A percentile compares a stretch with the other conserved stretches of the same genome.
phyloP scores from a whole-genome alignment of 345 rosid species.

The Mallotus nudiflorus region DNA sequence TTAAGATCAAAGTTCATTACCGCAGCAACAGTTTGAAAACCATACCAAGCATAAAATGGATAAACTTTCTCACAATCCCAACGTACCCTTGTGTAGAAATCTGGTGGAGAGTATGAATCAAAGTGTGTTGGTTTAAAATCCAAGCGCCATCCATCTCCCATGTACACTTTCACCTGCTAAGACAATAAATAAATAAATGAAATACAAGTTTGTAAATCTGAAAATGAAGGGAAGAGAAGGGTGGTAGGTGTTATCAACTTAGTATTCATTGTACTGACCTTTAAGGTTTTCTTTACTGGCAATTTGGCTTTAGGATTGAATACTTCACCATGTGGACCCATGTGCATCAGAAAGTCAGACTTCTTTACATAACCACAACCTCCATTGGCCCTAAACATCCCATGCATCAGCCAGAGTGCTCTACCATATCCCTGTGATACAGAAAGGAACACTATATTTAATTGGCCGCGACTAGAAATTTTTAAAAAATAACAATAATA shows the following conservation, averaged over 20 bases:
- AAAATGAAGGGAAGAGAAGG: background rate
- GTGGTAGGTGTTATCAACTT: background rate
- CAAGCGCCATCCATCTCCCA: constrained; percentile 34
- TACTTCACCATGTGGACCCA: constrained; percentile 11
- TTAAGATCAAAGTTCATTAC: too few relatives aligned
- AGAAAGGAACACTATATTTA: too few relatives aligned
- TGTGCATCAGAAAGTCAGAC: constrained; percentile 26
- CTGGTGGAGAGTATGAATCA: constrained; percentile 30
- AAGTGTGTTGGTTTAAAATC: constrained; percentile 29
- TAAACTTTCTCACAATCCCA: background rate
- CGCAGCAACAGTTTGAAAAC: background rate
- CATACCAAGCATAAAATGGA: background rate
- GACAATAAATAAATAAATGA: too few relatives aligned
- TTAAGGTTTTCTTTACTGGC: constrained; percentile 24
- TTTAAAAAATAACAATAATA: background rate
- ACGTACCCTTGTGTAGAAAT: constrained; percentile 32
- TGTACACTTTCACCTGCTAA: constrained; percentile 30
- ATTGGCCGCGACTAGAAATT: too few relatives aligned
- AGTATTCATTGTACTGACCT: constrained; percentile 5
- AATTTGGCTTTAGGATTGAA: constrained; percentile 23
- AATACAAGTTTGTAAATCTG: background rate
- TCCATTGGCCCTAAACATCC: constrained; percentile 36
- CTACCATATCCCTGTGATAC: constrained; percentile 31
- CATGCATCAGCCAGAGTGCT: constrained; percentile 36
- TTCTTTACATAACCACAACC: constrained; percentile 35